A percentile compares a stretch with the other conserved stretches of the same genome.
These are phyloP conservation scores for Pseudozyma sp. DNA, from an alignment of 1,284 basidiomycete genomes.

Conservation along the genomic window DNA sequence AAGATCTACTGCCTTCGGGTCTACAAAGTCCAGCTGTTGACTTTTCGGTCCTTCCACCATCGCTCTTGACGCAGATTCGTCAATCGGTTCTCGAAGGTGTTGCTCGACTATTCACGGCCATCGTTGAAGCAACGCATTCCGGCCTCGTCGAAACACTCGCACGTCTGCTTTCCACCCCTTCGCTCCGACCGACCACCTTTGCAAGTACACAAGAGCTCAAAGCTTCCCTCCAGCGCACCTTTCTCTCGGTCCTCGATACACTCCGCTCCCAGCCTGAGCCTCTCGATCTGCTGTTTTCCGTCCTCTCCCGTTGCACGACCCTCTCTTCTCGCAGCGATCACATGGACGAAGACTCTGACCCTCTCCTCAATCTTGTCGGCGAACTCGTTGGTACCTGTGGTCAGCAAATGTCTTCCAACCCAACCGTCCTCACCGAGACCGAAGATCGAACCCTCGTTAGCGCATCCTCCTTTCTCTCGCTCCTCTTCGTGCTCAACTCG, in stretches of 20 bases:
- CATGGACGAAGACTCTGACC: conserved; percentile 6
- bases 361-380: conserved; percentile 12
- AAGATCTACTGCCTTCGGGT: conserved; percentile 27
- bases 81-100: conserved; percentile 20
- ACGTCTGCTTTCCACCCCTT: conserved; percentile 1
- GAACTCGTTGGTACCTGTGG: conserved; percentile 46
- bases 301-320: background rate
- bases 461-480: conserved; percentile 22
- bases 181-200: conserved; percentile 15
- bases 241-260: conserved; percentile 16
- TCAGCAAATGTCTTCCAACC: conserved; percentile 39
- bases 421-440: conserved; percentile 26
- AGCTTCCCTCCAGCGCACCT: conserved; percentile 5
- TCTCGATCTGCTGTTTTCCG: conserved; percentile 5
- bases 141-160: conserved; percentile 13
- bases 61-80: conserved; percentile 10
- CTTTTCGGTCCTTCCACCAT: conserved; percentile 10
- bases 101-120: background rate
- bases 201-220: conserved; percentile 10
- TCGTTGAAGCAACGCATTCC: conserved; percentile 6
- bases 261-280: conserved; percentile 1
- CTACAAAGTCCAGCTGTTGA: conserved; percentile 11
- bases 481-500: conserved; percentile 27
- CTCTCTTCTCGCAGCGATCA: background rate
- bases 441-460: conserved; percentile 31